These are phyloP conservation scores for Andrographis paniculata DNA, from an alignment of 305 asterid species.

Conservation along the genomic window DNA sequence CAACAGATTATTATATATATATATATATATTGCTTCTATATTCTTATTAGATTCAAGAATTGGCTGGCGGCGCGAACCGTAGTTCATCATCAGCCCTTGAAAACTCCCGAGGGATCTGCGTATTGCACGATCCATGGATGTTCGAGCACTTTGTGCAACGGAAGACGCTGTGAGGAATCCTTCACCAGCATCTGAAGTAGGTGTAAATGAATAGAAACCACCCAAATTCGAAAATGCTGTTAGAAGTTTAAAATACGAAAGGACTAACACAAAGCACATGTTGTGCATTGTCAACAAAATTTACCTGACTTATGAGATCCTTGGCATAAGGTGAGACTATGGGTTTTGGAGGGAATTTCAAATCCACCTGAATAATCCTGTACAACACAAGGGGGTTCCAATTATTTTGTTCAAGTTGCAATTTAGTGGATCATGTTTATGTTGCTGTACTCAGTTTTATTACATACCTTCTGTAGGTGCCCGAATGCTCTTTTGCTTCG, in stretches of 20 bases:
- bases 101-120: slow-evolving; percentile 75
- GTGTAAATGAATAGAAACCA: not conserved
- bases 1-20: no score
- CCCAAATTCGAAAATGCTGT: not conserved
- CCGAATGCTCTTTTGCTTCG: slow-evolving; percentile 89
- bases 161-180: slow-evolving; percentile 62
- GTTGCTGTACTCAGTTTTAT: not conserved
- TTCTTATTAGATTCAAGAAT: no score
- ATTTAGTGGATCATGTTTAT: no score
- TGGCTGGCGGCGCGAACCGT: no score
- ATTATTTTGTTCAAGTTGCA: no score
- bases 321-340: slow-evolving; percentile 76
- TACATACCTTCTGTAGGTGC: slow-evolving; percentile 79
- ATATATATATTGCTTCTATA: no score
- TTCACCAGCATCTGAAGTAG: slow-evolving; percentile 69
- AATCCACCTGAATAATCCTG: slow-evolving; percentile 91
- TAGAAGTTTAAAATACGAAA: not conserved
- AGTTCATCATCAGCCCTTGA: slow-evolving; percentile 27
- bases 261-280: not conserved
- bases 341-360: slow-evolving; percentile 83
- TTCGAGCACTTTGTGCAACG: slow-evolving; percentile 70
- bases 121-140: slow-evolving; percentile 89
- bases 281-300: not conserved
- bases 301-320: slow-evolving; percentile 87
- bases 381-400: slow-evolving; percentile 1